Base-by-base conservation (phyloP, 176 grass and related monocot genomes). In the Carex myosuroides region DNA sequence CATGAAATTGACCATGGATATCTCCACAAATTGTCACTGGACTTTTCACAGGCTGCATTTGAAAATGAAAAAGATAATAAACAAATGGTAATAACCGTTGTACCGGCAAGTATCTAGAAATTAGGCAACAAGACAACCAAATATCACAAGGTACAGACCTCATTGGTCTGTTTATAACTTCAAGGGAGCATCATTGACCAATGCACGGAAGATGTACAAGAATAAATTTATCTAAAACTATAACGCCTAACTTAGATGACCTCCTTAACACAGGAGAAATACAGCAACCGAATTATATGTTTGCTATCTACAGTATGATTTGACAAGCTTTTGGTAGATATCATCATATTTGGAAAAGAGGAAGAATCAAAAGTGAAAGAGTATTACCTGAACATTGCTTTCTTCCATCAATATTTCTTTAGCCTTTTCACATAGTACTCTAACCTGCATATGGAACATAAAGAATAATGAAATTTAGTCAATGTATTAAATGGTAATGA, bases 1-100 rank as follows among this genome's bases (percentile, higher is more conserved):
- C 91, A 79, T 93, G 91, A 85, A 93, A 93, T 22, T 93, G 91
- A 29, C 91, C 91, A 90, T 93, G 91, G 86, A 93, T 93, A 81
- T 93, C 91, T 78, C 91, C 91, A 79, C 91, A 93, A 88, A 93
- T 93, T 52, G 88, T 93, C 24, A 93, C 91, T 58, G 91, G 86
- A 46, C 91, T 93, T 81, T 90, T 90, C 60, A 93, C 91, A 79
- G 88, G 91, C 91, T 93, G 86, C 62, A 87, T 57, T 61, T 6
- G 60, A 72, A 64, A 64, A 83, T 22, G 41, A 82, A 86, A 81
- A 62, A 22, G 42, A 33, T 18, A 76, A 46, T 21, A 58, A 83
- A 83, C 12, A 68, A 83, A 68, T 17, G 7, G 72, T 32, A 56
- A 30, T 24, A 56, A 57, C 22, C 13, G 57, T 30, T 17, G 12